phyloP scores from a whole-genome alignment of 2,329 filamentous ascomycete genomes.

The Dactylonectria estremocensis region DNA sequence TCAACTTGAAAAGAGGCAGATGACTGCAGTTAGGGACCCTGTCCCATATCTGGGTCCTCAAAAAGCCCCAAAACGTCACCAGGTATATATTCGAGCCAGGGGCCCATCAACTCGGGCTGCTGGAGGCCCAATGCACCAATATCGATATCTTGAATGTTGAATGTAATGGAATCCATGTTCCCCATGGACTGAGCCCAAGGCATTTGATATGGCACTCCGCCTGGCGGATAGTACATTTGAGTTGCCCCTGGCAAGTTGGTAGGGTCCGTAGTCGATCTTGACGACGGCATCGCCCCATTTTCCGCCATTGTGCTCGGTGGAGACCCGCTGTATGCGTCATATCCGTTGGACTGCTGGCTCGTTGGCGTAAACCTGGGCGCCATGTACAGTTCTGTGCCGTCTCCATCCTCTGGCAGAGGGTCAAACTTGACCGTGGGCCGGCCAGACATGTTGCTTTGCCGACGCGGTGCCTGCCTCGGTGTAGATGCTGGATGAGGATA shows the following conservation, averaged over 20 bases:
- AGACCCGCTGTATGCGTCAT: slow-evolving; percentile 61
- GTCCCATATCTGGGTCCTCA: slow-evolving; percentile 54
- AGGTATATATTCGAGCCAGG: slow-evolving; percentile 82
- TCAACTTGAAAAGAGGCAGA: background rate
- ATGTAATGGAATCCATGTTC: slow-evolving; percentile 72
- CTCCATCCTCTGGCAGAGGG: slow-evolving; percentile 47
- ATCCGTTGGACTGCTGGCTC: slow-evolving; percentile 60
- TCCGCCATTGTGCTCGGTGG: slow-evolving; percentile 60
- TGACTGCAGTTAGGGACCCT: slow-evolving; percentile 20
- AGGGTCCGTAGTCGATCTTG: slow-evolving; percentile 35
- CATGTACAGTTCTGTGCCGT: slow-evolving; percentile 54
- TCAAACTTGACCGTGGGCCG: slow-evolving; percentile 51
- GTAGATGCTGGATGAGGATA: slow-evolving; percentile 67
- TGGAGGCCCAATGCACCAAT: slow-evolving; percentile 75
- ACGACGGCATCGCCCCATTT: slow-evolving; percentile 31
- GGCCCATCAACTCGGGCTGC: slow-evolving; percentile 76
- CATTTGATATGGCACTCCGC: slow-evolving; percentile 47
- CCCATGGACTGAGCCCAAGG: slow-evolving; percentile 52
- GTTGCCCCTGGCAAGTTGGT: slow-evolving; percentile 32
- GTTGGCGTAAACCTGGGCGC: slow-evolving; percentile 57
- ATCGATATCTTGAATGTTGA: slow-evolving; percentile 84
- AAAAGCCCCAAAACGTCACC: slow-evolving; percentile 75
- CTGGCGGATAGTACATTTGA: slow-evolving; percentile 49
- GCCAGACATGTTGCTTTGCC: slow-evolving; percentile 43
- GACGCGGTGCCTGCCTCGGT: slow-evolving; percentile 56